Evolutionary conservation across 164 flowering plant genomes (phyloP).

Genomic region (Umbellularia californica): DNA sequence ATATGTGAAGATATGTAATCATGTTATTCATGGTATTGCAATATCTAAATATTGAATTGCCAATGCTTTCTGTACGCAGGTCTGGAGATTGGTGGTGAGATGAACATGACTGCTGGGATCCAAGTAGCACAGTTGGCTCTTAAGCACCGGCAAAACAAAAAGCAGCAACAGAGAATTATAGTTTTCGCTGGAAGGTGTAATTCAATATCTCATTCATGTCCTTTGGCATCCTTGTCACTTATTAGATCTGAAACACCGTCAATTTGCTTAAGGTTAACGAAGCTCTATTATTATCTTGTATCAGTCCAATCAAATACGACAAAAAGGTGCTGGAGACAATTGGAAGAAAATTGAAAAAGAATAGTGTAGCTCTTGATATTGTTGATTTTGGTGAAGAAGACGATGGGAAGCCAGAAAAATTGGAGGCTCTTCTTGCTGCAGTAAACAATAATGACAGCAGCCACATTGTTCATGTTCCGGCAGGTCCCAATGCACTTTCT

Average conservation of each 20-base stretch:
- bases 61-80: conserved; percentile 33
- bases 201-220: background rate
- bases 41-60: background rate
- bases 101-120: conserved; percentile 85
- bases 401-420: conserved; percentile 78
- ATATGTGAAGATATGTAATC: no score
- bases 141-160: conserved; percentile 93
- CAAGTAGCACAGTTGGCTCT: conserved; percentile 95
- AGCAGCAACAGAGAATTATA: conserved; percentile 91
- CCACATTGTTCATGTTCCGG: conserved; percentile 87
- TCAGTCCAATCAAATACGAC: conserved; percentile 84
- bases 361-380: conserved; percentile 91
- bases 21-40: background rate
- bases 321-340: conserved; percentile 81
- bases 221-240: background rate
- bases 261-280: background rate
- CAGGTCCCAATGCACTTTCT: conserved; percentile 80
- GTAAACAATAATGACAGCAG: conserved; percentile 87
- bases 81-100: conserved; percentile 85
- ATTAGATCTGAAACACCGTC: no score
- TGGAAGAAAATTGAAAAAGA: conserved; percentile 87
- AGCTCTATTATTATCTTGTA: background rate
- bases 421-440: conserved; percentile 80
- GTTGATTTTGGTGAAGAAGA: conserved; percentile 94
- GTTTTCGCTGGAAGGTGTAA: conserved; percentile 95